Percentiles rank a stretch among this genome's conserved stretches.
These are phyloP conservation scores for Craterostigma plantagineum DNA, from an alignment of 257 asterid species.

Conservation along the genomic window DNA sequence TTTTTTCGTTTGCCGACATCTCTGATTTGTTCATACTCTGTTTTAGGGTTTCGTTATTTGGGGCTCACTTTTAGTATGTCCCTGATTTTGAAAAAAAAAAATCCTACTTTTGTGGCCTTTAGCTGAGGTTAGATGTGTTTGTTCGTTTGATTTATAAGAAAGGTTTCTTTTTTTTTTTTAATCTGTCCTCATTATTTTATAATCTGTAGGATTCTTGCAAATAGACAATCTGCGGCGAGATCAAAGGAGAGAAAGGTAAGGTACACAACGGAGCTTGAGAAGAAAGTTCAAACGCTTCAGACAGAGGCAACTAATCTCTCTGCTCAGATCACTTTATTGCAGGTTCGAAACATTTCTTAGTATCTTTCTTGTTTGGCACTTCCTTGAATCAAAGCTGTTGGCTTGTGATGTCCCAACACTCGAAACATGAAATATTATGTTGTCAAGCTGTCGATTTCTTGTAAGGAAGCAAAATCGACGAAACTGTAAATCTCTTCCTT, in stretches of 20 bases:
- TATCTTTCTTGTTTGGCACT: background rate
- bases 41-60: background rate
- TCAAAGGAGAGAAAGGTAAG: slow-evolving; percentile 81
- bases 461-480: background rate
- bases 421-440: background rate
- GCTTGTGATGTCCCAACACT: no score
- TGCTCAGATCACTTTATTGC: slow-evolving; percentile 76
- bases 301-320: slow-evolving; percentile 83
- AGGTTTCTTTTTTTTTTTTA: background rate
- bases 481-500: background rate
- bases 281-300: slow-evolving; percentile 90
- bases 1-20: slow-evolving; percentile 10
- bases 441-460: background rate
- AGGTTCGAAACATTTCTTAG: slow-evolving; percentile 18
- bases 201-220: slow-evolving; percentile 62
- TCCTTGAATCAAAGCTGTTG: no score
- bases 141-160: background rate
- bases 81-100: background rate
- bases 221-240: slow-evolving; percentile 93
- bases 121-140: background rate
- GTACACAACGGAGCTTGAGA: slow-evolving; percentile 75
- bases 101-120: background rate
- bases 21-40: background rate
- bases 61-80: background rate
- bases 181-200: background rate